Conservation (phyloP, 1,284 basidiomycete species). For the Ceratobasidium sp. region DNA sequence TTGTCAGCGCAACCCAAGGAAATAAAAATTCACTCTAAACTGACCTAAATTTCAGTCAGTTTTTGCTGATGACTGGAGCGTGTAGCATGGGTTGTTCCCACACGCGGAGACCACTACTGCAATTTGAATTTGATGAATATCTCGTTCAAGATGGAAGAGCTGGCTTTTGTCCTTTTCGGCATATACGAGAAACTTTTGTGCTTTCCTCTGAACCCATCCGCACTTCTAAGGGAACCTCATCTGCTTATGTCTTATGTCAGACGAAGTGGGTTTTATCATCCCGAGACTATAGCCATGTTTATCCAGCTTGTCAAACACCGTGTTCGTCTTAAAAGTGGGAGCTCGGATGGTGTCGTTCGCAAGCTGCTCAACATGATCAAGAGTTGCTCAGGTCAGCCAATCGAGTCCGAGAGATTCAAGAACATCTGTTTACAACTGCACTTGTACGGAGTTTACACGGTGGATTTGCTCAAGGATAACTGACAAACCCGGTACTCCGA, state of each 20-base stretch:
- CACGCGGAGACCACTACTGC: not conserved
- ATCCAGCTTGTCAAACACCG: not conserved
- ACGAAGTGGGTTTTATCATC: not conserved
- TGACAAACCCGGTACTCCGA: not conserved
- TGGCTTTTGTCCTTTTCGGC: not conserved
- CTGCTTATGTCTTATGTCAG: not conserved
- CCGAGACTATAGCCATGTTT: not conserved
- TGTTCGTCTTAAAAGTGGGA: not conserved
- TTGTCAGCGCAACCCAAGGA: too few relatives aligned
- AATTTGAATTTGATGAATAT: not conserved
- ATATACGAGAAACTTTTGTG: constrained; percentile 48
- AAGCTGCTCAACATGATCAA: not conserved
- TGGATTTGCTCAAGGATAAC: not conserved
- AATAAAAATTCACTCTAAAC: too few relatives aligned
- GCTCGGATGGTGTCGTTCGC: not conserved
- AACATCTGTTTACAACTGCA: constrained; percentile 18
- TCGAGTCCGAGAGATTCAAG: not conserved
- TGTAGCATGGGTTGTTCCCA: constrained; percentile 17
- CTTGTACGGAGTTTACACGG: not conserved
- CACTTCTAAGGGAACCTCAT: not conserved
- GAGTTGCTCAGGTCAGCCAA: not conserved
- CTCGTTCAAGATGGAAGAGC: not conserved
- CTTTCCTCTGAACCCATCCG: constrained; percentile 39
- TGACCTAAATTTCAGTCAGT: too few relatives aligned
- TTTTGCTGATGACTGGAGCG: too few relatives aligned